A percentile compares a stretch with the other conserved stretches of the same genome.
Evolutionary conservation across 2,329 filamentous ascomycete species (phyloP).

Genomic region (Aspergillus novofumigatus): DNA sequence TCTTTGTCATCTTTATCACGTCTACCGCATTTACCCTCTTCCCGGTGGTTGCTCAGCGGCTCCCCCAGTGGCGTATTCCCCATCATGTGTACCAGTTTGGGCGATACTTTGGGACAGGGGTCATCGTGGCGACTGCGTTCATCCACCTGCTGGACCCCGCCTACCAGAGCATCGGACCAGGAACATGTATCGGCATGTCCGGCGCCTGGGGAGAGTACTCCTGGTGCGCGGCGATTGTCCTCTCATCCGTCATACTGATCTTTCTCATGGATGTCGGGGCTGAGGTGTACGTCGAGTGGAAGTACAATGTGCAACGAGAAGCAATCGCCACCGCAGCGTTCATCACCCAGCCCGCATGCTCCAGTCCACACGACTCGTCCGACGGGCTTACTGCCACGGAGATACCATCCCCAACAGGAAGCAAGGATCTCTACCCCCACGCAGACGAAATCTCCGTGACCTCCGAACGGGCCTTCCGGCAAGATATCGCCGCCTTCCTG

Average conservation of each 20-base stretch:
- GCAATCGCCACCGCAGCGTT: constrained; percentile 6
- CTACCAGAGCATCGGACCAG: constrained; percentile 42
- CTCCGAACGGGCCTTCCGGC: constrained; percentile 29
- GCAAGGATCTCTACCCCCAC: background rate
- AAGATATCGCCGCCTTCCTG: constrained; percentile 39
- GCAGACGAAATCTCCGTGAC: constrained; percentile 4
- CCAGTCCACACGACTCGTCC: background rate
- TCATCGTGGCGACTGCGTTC: constrained; percentile 47
- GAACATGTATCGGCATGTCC: constrained; percentile 52
- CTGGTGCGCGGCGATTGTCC: constrained; percentile 51
- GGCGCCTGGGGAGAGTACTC: constrained; percentile 49
- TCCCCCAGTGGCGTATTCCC: constrained; percentile 36
- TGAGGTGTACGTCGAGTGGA: constrained; percentile 49
- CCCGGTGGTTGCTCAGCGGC: constrained; percentile 44
- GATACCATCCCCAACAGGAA: background rate
- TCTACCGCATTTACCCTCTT: constrained; percentile 43
- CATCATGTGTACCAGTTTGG: constrained; percentile 45
- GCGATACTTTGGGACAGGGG: constrained; percentile 45
- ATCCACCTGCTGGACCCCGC: constrained; percentile 47
- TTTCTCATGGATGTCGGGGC: constrained; percentile 51
- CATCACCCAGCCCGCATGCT: constrained; percentile 11
- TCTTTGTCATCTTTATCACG: constrained; percentile 44
- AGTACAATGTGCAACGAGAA: constrained; percentile 38
- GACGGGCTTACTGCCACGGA: background rate
- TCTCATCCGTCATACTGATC: constrained; percentile 46